Conservation (phyloP, 805 yeast genomes). For the Wickerhamomyces bovis region DNA sequence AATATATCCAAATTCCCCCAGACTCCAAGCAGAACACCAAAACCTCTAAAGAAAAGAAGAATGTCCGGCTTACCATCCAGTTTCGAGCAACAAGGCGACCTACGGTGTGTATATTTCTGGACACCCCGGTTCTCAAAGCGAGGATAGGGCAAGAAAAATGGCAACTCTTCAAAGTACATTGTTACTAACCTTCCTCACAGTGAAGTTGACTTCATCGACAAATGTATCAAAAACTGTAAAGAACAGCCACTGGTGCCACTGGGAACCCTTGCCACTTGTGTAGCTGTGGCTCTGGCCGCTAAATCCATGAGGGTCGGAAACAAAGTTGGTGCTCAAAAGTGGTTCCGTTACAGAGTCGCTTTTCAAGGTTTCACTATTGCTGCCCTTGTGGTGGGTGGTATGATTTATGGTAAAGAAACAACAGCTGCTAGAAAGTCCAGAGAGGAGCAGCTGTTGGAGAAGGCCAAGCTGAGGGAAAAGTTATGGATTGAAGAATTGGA, state of each 20-base stretch:
- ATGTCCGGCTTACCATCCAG: conserved; percentile 31
- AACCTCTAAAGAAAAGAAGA: too few relatives aligned
- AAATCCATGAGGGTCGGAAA: conserved; percentile 69
- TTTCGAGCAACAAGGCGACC: conserved; percentile 26
- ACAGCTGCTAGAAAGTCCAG: conserved; percentile 41
- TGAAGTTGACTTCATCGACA: conserved; percentile 45
- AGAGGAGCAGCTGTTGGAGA: conserved; percentile 63
- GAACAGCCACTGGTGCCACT: conserved; percentile 89
- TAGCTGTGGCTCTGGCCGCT: conserved; percentile 77
- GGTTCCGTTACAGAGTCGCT: conserved; percentile 87
- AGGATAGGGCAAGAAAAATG: too few relatives aligned
- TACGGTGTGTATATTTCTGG: conserved; percentile 14
- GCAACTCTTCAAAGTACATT: not conserved
- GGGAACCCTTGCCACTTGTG: conserved; percentile 72
- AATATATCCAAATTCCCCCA: too few relatives aligned
- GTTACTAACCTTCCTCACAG: conserved; percentile 16
- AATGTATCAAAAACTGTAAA: conserved; percentile 55
- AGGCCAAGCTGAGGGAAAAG: conserved; percentile 79
- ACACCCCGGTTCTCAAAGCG: too few relatives aligned
- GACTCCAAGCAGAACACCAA: too few relatives aligned
- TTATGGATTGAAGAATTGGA: conserved; percentile 90
- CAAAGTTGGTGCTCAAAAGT: conserved; percentile 68
- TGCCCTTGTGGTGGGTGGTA: conserved; percentile 79
- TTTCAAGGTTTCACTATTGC: conserved; percentile 79
- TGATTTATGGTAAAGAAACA: conserved; percentile 49